Evolutionary conservation across 108 stramenopile species (phyloP).

Genomic region (Aureococcus anophagefferens): DNA sequence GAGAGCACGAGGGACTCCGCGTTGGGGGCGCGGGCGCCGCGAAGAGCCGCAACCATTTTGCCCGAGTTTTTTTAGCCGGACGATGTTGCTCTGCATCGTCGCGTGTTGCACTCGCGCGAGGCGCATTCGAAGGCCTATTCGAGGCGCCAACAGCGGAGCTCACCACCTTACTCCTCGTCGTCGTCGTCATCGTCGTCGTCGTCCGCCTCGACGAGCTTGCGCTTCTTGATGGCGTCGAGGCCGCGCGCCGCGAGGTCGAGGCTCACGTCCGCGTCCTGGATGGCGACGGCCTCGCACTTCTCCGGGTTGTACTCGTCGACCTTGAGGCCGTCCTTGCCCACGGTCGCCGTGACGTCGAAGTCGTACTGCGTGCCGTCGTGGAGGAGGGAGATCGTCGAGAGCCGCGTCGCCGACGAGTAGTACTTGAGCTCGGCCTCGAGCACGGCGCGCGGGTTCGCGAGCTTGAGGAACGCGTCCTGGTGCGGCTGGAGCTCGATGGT

Average conservation of each 20-base stretch:
- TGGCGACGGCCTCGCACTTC: background rate
- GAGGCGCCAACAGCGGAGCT: too few species aligned
- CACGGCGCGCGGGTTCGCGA: conserved; percentile 72
- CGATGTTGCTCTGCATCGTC: too few species aligned
- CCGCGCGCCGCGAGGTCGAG: background rate
- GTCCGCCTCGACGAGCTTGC: too few species aligned
- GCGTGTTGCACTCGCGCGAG: too few species aligned
- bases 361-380: conserved; percentile 65
- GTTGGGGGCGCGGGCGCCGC: too few species aligned
- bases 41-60: too few species aligned
- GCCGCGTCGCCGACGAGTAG: conserved; percentile 62
- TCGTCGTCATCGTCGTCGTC: too few species aligned
- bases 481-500: conserved; percentile 66
- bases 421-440: conserved; percentile 79
- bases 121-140: too few species aligned
- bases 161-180: too few species aligned
- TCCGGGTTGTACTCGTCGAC: background rate
- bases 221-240: background rate
- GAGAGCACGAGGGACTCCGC: too few species aligned
- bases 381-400: conserved; percentile 70
- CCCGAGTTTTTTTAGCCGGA: too few species aligned
- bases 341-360: conserved; percentile 53
- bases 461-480: conserved; percentile 50
- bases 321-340: background rate
- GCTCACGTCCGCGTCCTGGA: background rate